Evolutionary conservation across 2,329 filamentous ascomycete genomes (phyloP), one percentile per base, ranked within the genome.

Genomic region (Neoscytalidium dimidiatum): DNA sequence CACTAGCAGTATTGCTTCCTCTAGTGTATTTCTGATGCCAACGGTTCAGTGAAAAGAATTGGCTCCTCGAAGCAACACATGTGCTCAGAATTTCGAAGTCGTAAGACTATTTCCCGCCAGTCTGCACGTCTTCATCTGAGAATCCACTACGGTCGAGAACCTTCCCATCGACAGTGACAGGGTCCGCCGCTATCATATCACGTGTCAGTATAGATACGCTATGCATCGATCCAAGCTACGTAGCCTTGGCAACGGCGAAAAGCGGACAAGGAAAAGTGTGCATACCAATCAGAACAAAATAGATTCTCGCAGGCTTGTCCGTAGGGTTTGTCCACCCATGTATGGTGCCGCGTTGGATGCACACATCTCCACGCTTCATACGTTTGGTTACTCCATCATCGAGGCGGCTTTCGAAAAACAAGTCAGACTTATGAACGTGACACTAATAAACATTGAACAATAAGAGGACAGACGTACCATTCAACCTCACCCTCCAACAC

Each of bases 301-400:
- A 52, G 19, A 48, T 64, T n/a, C 51, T n/a, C 2, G 56, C 44
- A 2, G 56, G 56, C 26, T 60, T 44, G 41, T 60, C 56, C 3
- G 56, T 73, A 9, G 67, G 31, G 29, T 77, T 77, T 38, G 69
- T 72, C 75, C 75, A 77, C n/a, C 72, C 72, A 68, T 79, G 77
- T 70, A 75, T 78, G 1, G 76, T 78, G 2, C 76, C 77, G 6
- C 77, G 67, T 63, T 79, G 76, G 28, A 79, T 71, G 1, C 71
- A 70, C 5, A 77, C 69, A 68, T 79, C 76, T 1, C 77, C 77
- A 3, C 74, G 66, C 28, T 70, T 74, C 72, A 78, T 21, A 14
- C 56, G 56, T n/a, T 23, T 19, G 8, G 33, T 60, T 11, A 29
- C 56, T 11, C 31, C 19, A 41, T 60, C n/a, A 9, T 60, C 56